Percentiles rank a stretch among this genome's conserved stretches.
These are phyloP conservation scores for Purpureocillium takamizusanense DNA, from an alignment of 2,329 filamentous ascomycete species.

Conservation along the genomic window DNA sequence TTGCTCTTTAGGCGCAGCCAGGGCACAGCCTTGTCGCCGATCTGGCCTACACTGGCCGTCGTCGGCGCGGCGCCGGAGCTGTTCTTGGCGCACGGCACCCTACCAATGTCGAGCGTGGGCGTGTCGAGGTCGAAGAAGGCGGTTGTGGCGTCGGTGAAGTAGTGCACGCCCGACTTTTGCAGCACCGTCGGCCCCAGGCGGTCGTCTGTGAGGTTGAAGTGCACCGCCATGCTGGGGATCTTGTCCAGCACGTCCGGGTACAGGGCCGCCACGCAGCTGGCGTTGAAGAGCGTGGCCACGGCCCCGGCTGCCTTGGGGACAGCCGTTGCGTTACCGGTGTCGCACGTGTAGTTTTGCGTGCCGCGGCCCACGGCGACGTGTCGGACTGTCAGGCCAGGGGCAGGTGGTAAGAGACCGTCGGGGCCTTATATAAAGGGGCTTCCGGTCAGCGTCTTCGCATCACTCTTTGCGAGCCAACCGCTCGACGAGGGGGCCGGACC, in stretches of 20 bases:
- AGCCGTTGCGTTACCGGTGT: constrained; percentile 46
- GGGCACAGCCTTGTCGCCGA: constrained; percentile 60
- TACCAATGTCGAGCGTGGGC: constrained; percentile 40
- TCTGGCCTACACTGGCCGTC: constrained; percentile 47
- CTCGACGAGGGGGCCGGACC: background rate
- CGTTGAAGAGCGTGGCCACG: constrained; percentile 79
- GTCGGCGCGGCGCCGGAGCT: constrained; percentile 53
- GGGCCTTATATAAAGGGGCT: too few species aligned
- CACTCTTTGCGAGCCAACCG: too few species aligned
- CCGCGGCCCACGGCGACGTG: constrained; percentile 83
- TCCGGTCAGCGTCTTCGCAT: too few species aligned
- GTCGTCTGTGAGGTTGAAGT: constrained; percentile 46
- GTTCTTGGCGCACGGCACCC: constrained; percentile 54
- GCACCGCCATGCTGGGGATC: constrained; percentile 59
- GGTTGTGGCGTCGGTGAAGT: constrained; percentile 61
- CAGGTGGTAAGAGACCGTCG: constrained; percentile 50
- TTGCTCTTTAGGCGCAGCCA: constrained; percentile 67
- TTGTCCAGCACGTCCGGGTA: constrained; percentile 57
- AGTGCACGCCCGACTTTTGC: constrained; percentile 67
- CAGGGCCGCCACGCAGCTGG: constrained; percentile 65
- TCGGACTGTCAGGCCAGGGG: constrained; percentile 52
- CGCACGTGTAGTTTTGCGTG: constrained; percentile 91
- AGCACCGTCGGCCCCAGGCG: constrained; percentile 50
- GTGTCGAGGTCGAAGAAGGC: constrained; percentile 76
- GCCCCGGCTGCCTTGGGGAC: constrained; percentile 62